These are phyloP conservation scores for Rhizopogon sp. DNA, from an alignment of 768 basidiomycete genomes.

Conservation along the genomic window DNA sequence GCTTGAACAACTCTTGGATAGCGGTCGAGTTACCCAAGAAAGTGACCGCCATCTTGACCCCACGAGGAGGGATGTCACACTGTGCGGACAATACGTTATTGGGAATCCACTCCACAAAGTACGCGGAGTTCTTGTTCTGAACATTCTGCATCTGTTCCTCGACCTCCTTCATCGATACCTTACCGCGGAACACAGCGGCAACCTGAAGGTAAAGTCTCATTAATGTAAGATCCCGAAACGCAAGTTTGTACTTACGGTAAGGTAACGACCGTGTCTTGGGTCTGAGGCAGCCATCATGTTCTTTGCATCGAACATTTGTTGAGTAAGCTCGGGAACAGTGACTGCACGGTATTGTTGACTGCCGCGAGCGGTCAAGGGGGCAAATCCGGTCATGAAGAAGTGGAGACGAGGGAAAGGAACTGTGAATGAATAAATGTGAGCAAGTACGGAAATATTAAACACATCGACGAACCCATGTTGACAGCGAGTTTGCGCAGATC, in stretches of 20 bases:
- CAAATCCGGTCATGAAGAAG: slow-evolving; percentile 98
- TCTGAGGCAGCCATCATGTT: slow-evolving; percentile 99
- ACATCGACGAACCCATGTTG: slow-evolving; percentile 80
- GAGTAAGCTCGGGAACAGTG: slow-evolving; percentile 94
- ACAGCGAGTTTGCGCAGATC: slow-evolving; percentile 97
- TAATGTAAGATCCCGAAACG: not conserved
- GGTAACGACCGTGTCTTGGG: slow-evolving; percentile 95
- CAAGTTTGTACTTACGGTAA: slow-evolving; percentile 57
- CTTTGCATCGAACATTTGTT: slow-evolving; percentile 99
- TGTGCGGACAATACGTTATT: slow-evolving; percentile 98
- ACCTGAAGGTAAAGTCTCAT: slow-evolving; percentile 38
- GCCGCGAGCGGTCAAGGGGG: slow-evolving; percentile 90
- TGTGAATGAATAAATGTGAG: slow-evolving; percentile 23
- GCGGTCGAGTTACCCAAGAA: slow-evolving; percentile 98
- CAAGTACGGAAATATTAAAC: not conserved
- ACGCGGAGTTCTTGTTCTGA: slow-evolving; percentile 95
- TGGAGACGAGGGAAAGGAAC: slow-evolving; percentile 99
- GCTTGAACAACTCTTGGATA: slow-evolving; percentile 98
- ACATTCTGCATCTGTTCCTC: slow-evolving; percentile 99
- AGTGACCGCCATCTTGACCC: slow-evolving; percentile 94
- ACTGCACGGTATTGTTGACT: slow-evolving; percentile 96
- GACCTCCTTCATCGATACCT: slow-evolving; percentile 99
- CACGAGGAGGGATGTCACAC: slow-evolving; percentile 95
- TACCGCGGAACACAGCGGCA: slow-evolving; percentile 97
- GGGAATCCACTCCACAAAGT: slow-evolving; percentile 99